A percentile compares a stretch with the other conserved stretches of the same genome.
Evolutionary conservation across 495 filamentous ascomycete species (phyloP).

Genomic region (Arthonia radiata): DNA sequence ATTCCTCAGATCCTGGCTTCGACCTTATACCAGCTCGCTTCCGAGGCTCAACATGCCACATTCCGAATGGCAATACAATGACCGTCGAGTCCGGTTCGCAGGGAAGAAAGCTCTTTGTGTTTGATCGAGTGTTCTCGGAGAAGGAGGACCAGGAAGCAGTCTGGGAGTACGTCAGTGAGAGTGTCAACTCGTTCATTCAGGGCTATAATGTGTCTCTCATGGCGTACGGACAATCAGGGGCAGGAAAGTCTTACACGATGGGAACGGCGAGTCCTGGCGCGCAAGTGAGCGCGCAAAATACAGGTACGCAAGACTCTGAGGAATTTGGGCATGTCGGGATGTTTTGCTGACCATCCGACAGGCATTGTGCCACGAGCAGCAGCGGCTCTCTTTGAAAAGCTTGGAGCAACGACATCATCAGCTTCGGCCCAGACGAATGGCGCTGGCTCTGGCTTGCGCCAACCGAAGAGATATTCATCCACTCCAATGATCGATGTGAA

Average conservation of each 20-base stretch:
- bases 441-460: constrained; percentile 46
- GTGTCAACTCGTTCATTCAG: constrained; percentile 71
- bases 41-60: constrained; percentile 77
- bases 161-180: constrained; percentile 87
- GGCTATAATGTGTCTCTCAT: constrained; percentile 98
- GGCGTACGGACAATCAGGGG: constrained; percentile 96
- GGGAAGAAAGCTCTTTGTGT: constrained; percentile 82
- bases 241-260: constrained; percentile 99
- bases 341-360: constrained; percentile 11
- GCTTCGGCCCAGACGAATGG: not conserved
- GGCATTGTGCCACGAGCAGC: constrained; percentile 89
- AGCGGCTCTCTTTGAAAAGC: constrained; percentile 61
- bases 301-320: too few species aligned
- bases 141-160: constrained; percentile 68
- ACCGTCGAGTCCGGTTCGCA: constrained; percentile 77
- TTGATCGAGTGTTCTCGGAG: constrained; percentile 80
- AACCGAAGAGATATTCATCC: constrained; percentile 61
- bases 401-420: constrained; percentile 11
- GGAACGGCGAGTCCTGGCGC: constrained; percentile 76
- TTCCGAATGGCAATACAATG: constrained; percentile 58
- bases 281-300: too few species aligned
- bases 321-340: not conserved
- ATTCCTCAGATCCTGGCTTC: constrained; percentile 65
- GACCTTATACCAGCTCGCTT: constrained; percentile 91
- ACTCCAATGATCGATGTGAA: constrained; percentile 22